Base-by-base conservation (phyloP, 768 basidiomycete genomes). In the Lactarius sp. region DNA sequence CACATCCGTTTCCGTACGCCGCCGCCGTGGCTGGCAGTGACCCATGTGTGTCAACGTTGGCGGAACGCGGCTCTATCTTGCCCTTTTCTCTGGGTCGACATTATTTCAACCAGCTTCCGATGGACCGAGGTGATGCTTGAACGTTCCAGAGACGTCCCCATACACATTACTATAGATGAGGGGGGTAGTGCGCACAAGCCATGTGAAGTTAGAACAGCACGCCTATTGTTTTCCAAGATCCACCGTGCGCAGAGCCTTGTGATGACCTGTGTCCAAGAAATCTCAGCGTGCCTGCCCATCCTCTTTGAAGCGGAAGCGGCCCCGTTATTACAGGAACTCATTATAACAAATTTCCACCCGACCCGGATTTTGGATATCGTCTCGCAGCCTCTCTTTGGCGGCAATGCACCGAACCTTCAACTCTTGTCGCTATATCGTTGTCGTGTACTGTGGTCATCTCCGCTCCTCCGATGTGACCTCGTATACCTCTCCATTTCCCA, bases 21-120 rank as follows among this genome's bases (percentile, higher is more conserved):
- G 4, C 65, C 65, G 46, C 33, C 52, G 1, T 66, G 65, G 65
- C 20, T 66, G 14, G 63, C 65, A 0, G 65, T 65, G 37, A 66
- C 65, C 1, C 65, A 66, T 8, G 65, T 66, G 22, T 66, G 65
- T 41, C 65, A 58, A 31, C 65, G 65, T 34, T 66, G 65, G 65
- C 65, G 65, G 31, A 33, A 55, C 51, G 56, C 62, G 2, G 62
- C 65, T 9, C 44, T 66, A 6, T 57, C 56, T 7, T 66, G 56
- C 39, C 62, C 65, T 4, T 59, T 39, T 34, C 61, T 66, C 42
- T 66, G 65, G 65, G 56, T 44, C 55, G 62, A 64, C 34, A 57
- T 64, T 2, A 64, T 64, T 56, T 58, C 65, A 5, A 66, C 62
- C 36, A 66, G 55, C 56, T 54, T 47, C 52, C 36, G 41, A n/a